Evolutionary conservation across 208 protist species (phyloP).

Genomic region (Crithidia expoeki): DNA sequence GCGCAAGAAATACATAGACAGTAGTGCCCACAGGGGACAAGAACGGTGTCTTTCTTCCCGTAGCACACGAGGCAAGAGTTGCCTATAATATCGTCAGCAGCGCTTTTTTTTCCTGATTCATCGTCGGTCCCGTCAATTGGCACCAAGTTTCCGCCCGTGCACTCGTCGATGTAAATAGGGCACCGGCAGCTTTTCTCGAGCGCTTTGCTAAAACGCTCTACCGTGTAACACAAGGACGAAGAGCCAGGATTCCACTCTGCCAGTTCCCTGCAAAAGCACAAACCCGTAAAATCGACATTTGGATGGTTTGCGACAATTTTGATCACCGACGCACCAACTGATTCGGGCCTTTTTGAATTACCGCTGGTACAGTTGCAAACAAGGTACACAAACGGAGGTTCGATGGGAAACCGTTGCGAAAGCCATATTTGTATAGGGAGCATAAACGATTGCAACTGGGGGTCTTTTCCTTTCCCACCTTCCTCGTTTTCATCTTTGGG

Average conservation of each 20-base stretch:
- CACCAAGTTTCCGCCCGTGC: background rate
- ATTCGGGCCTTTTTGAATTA: conserved; percentile 21
- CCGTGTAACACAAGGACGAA: conserved; percentile 40
- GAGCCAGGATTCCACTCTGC: conserved; percentile 49
- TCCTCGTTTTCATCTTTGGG: conserved; percentile 6
- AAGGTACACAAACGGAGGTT: conserved; percentile 60
- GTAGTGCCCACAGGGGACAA: conserved; percentile 66
- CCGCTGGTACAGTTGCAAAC: conserved; percentile 31
- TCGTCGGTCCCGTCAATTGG: background rate
- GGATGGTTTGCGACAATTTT: conserved; percentile 54
- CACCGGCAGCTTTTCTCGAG: conserved; percentile 43
- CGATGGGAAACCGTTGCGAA: conserved; percentile 51
- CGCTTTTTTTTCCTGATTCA: conserved; percentile 12
- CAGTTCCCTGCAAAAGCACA: conserved; percentile 52
- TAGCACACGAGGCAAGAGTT: conserved; percentile 55
- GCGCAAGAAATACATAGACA: conserved; percentile 56
- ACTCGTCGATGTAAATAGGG: conserved; percentile 50
- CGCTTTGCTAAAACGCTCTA: conserved; percentile 33
- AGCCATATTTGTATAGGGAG: conserved; percentile 74
- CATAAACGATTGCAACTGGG: conserved; percentile 23
- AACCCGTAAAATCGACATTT: conserved; percentile 59
- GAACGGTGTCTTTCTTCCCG: conserved; percentile 41
- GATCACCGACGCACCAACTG: conserved; percentile 20
- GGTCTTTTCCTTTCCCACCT: background rate
- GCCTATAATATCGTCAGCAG: conserved; percentile 17